Percentiles rank a stretch among this genome's conserved stretches.
Evolutionary conservation across 306 rosid species (phyloP).

Genomic region (Dalbergia cochinchinensis): DNA sequence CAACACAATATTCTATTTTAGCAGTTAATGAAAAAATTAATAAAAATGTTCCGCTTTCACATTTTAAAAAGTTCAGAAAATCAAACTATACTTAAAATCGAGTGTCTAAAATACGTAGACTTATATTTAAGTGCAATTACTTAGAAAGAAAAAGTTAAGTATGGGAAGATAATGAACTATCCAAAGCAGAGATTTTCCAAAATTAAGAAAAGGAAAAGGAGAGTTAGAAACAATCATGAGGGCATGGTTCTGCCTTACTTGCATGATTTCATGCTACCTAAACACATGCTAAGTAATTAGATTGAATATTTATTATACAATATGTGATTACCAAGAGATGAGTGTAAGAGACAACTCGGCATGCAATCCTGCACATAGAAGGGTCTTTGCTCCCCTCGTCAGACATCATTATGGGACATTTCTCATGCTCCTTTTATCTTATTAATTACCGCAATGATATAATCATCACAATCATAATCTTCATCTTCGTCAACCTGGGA

Average conservation of each 20-base stretch:
- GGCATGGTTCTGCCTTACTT: conserved; percentile 38
- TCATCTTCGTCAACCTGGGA: conserved; percentile 63
- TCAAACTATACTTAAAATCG: no score
- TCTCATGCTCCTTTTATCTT: conserved; percentile 53
- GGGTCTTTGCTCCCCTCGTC: conserved; percentile 59
- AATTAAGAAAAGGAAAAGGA: background rate
- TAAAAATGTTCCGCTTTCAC: no score
- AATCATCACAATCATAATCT: conserved; percentile 57
- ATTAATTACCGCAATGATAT: conserved; percentile 50
- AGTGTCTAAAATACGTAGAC: no score
- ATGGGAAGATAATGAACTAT: background rate
- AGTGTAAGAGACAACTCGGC: conserved; percentile 55
- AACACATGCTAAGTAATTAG: conserved; percentile 37
- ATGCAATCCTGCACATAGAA: conserved; percentile 65
- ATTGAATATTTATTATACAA: conserved; percentile 22
- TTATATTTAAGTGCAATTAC: no score
- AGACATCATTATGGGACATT: conserved; percentile 68
- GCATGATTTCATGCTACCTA: conserved; percentile 48
- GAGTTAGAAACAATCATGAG: conserved; percentile 24
- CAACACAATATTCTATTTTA: no score
- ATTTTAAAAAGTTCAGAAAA: no score
- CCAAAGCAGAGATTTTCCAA: conserved; percentile 7
- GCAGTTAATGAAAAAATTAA: no score
- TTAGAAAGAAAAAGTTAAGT: no score
- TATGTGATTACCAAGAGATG: conserved; percentile 41